Base-by-base conservation (phyloP, 768 basidiomycete species). In the Agaricus sinodeliciosus region DNA sequence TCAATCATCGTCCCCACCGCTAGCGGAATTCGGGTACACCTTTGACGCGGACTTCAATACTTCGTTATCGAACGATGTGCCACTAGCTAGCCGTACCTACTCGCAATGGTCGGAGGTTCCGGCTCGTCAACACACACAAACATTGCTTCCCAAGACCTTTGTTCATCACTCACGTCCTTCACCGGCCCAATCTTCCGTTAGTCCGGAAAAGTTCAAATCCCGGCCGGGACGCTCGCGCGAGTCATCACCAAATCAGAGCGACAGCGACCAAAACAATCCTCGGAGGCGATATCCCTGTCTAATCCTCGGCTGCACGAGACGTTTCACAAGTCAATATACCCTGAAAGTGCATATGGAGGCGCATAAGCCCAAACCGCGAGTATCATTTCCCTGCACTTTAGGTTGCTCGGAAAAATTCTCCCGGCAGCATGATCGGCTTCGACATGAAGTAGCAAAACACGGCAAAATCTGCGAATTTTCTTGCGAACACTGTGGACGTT, bases 401-500 rank as follows among this genome's bases (percentile, higher is more conserved):
- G 79, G 79, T 12, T 81, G 79, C 59, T 65, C 69, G 5, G 78
- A 80, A 62, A 69, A 69, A 9, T 81, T 81, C 62, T 80, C 78
- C 28, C 66, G 79, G 46, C 78, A 79, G 53, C 79, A 81, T 56
- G 79, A 81, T 55, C 67, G 78, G 31, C 70, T 81, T 11, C 72
- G 79, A 49, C 79, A 81, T 54, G 79, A 81, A 61, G 78, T 81
- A 4, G 74, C 76, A 8, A 78, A 81, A 60, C 79, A 81, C 55
- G 75, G 76, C 12, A 79, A 78, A 58, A 57, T 79, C 41, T 81
- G 79, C 65, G 78, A 80, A 56, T 79, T 76, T 60, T 63, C 65
- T 1, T 81, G 79, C 57, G 67, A 72, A 9, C 72, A 74, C 1
- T 81, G 79, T 54, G 72, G 74, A 15, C 67, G 77, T 9, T 79